Evolutionary conservation across 2,329 filamentous ascomycete genomes (phyloP).

Genomic region (Botrytis tulipae): DNA sequence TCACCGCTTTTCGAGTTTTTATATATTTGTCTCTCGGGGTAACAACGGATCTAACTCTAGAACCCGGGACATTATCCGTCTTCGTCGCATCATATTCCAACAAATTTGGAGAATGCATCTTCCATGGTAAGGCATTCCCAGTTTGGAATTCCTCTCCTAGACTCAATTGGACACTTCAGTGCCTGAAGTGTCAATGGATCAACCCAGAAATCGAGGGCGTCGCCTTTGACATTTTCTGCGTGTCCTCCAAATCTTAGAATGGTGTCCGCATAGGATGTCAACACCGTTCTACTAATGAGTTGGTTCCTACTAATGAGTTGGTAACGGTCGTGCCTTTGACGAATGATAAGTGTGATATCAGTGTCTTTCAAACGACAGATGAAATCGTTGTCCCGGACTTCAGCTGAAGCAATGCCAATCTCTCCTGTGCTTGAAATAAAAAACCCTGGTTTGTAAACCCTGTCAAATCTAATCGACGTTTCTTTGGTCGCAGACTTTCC

Average conservation of each 20-base stretch:
- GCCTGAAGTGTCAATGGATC: neutral
- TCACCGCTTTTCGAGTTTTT: too few species aligned
- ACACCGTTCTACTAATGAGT: neutral
- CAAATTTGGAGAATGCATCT: neutral
- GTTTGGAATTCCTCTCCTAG: neutral
- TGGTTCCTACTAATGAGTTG: neutral
- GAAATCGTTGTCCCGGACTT: neutral
- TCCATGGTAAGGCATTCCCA: neutral
- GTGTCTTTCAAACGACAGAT: neutral
- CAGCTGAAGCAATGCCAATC: neutral
- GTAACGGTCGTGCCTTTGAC: neutral
- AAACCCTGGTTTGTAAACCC: neutral
- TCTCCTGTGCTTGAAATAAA: neutral
- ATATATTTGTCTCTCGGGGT: too few species aligned
- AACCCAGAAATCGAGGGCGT: neutral
- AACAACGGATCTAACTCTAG: neutral
- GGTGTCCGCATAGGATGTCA: neutral
- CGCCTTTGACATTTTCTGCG: neutral
- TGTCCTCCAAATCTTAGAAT: neutral
- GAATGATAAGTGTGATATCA: neutral
- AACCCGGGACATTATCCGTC: neutral
- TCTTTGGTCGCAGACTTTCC: neutral
- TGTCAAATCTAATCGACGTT: neutral
- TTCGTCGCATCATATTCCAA: neutral
- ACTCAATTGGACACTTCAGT: neutral